Percentiles rank a stretch among this genome's conserved stretches.
These are phyloP conservation scores for Coix lacrymajobi DNA, from an alignment of 176 grass and related monocot species.

Conservation along the genomic window DNA sequence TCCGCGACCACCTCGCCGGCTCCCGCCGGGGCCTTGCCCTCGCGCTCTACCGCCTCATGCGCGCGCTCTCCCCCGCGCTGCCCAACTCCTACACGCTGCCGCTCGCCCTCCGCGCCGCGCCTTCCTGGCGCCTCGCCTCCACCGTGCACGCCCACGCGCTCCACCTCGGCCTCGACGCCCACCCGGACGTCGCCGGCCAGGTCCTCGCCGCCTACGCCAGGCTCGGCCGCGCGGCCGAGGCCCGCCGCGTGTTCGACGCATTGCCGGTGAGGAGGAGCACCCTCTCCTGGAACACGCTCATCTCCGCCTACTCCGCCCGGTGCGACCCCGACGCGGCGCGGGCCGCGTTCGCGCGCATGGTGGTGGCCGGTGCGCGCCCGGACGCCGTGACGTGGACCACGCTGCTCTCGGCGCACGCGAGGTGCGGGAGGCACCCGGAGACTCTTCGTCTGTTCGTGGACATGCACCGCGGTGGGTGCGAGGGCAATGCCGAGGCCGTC, in stretches of 20 bases:
- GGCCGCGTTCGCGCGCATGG: slow-evolving; percentile 32
- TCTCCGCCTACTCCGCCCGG: slow-evolving; percentile 46
- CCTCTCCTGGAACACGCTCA: slow-evolving; percentile 56
- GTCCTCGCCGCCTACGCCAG: slow-evolving; percentile 40
- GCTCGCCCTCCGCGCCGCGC: slow-evolving; percentile 38
- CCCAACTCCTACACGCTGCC: slow-evolving; percentile 65
- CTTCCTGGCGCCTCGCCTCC: neutral
- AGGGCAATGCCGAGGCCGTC: slow-evolving; percentile 43
- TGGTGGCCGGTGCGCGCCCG: neutral
- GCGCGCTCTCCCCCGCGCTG: slow-evolving; percentile 28
- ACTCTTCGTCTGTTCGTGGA: slow-evolving; percentile 36
- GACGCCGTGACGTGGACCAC: slow-evolving; percentile 56
- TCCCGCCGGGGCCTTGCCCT: slow-evolving; percentile 21
- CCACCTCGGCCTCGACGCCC: slow-evolving; percentile 39
- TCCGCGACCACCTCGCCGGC: slow-evolving; percentile 35
- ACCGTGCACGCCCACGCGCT: slow-evolving; percentile 40
- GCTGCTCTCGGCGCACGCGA: slow-evolving; percentile 43
- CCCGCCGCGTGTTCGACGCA: slow-evolving; percentile 46
- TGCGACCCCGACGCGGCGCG: slow-evolving; percentile 17
- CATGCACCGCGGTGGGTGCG: slow-evolving; percentile 29
- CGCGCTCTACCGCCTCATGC: slow-evolving; percentile 48
- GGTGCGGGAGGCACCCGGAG: slow-evolving; percentile 35
- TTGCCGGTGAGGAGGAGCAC: slow-evolving; percentile 38
- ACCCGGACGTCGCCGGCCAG: slow-evolving; percentile 46
- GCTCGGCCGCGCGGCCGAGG: slow-evolving; percentile 5